phyloP scores from a whole-genome alignment of 176 grass and related monocot species.

The Phragmites australis region DNA sequence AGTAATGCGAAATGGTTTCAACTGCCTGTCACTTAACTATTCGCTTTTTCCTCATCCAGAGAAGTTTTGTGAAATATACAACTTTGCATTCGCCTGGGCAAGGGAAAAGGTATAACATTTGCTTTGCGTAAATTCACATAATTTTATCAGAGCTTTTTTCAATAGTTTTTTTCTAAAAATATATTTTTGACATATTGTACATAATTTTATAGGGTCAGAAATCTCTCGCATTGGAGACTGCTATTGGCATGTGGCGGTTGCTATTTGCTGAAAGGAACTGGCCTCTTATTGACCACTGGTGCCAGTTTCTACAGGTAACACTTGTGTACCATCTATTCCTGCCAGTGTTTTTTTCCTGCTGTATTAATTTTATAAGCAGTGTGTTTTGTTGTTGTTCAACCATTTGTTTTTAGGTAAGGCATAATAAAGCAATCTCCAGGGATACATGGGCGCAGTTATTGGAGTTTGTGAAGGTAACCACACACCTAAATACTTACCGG shows the following conservation, averaged over 20 bases:
- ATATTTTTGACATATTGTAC: constrained; percentile 13
- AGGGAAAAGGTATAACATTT: constrained; percentile 67
- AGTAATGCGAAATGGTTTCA: constrained; percentile 9
- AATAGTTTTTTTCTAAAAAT: constrained; percentile 17
- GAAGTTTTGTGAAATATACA: constrained; percentile 90
- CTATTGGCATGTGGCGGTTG: constrained; percentile 87
- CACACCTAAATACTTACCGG: background rate
- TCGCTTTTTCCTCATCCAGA: constrained; percentile 53
- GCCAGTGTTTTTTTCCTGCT: background rate
- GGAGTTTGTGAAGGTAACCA: constrained; percentile 80
- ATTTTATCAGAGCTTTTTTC: background rate
- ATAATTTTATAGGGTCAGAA: constrained; percentile 76
- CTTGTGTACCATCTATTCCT: background rate
- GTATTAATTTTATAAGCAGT: background rate
- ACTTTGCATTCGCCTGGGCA: constrained; percentile 90
- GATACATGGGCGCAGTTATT: constrained; percentile 90
- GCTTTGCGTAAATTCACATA: background rate
- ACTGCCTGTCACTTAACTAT: constrained; percentile 25
- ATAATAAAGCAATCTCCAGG: constrained; percentile 91
- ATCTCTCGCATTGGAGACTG: constrained; percentile 79
- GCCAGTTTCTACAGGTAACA: constrained; percentile 77
- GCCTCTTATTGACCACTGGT: constrained; percentile 85
- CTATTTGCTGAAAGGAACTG: constrained; percentile 81
- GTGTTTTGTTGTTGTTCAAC: constrained; percentile 21
- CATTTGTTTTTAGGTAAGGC: constrained; percentile 60